Evolutionary conservation across 2,329 filamentous ascomycete species (phyloP).

Genomic region (Delphinella strobiligena): DNA sequence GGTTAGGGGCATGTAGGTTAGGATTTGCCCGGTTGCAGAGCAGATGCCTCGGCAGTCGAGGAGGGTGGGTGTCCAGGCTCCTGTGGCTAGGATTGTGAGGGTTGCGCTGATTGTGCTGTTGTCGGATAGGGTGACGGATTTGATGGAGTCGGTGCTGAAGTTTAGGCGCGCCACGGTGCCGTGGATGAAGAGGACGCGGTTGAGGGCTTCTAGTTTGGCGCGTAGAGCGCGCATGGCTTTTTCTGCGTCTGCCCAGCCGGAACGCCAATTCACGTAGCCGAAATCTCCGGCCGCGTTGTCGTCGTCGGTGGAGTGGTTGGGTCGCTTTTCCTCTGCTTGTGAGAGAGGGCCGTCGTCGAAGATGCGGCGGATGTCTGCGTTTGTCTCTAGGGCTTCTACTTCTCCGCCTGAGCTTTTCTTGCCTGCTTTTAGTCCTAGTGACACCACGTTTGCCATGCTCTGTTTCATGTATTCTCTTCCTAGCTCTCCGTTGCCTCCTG

Average conservation of each 20-base stretch:
- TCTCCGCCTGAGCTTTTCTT: constrained; percentile 19
- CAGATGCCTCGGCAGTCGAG: constrained; percentile 66
- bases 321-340: neutral
- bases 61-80: constrained; percentile 73
- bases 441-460: constrained; percentile 50
- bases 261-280: constrained; percentile 61
- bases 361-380: constrained; percentile 25
- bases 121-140: constrained; percentile 46
- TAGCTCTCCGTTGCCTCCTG: constrained; percentile 21
- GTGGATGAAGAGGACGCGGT: constrained; percentile 38
- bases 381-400: constrained; percentile 26
- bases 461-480: constrained; percentile 44
- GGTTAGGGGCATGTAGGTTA: constrained; percentile 68
- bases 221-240: constrained; percentile 55
- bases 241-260: constrained; percentile 73
- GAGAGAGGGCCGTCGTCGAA: constrained; percentile 18
- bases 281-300: constrained; percentile 4
- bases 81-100: constrained; percentile 68
- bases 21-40: constrained; percentile 67
- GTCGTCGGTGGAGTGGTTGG: constrained; percentile 26
- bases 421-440: constrained; percentile 33
- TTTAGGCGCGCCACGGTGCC: constrained; percentile 36
- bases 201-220: constrained; percentile 39
- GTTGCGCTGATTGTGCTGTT: constrained; percentile 45
- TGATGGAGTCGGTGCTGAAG: constrained; percentile 27